Evolutionary conservation across 1,139 yeast species (phyloP), one percentile per base, ranked within the genome.

Genomic region (Suhomyces panamericanus): DNA sequence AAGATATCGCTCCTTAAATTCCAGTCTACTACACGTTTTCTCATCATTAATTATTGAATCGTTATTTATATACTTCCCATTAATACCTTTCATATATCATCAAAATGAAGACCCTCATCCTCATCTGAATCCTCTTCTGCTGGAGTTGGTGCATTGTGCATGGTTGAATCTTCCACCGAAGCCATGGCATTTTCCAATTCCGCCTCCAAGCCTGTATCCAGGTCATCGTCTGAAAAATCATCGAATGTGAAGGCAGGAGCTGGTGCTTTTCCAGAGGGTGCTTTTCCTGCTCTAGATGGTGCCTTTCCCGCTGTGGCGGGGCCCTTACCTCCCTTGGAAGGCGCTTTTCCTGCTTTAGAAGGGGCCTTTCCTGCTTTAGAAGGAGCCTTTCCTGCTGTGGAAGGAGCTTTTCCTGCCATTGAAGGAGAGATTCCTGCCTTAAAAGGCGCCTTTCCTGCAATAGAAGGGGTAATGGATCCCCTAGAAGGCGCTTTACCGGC

Each of bases 91-190:
- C 48, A 52, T 37, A 51, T 42, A 42, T 53, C 51, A 32, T 54
- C 58, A 39, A 57, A 42, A 9, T 42, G 15, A 9, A 42, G 41
- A 14, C 48, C 55, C 26, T 50, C 55, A 27, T 50, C 52, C 24
- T 49, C 55, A 37, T 46, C 51, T 4, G 52, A 48, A 24, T 49
- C 53, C 43, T 36, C 47, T 12, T 42, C 27, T 6, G 12, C 28
- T 12, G 29, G 31, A 14, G 16, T 29, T 20, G 6, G 26, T n/a
- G 29, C 26, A 10, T 6, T 27, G 12, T 20, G 24, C 24, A 6
- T 20, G 8, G 24, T 20, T 20, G 43, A 41, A n/a, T 33, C 34
- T 10, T 30, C 41, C 4, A 41, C 44, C 12, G 49, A 41, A 16
- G 28, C 44, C 41, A 33, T 39, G 13, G 42, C 45, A 32, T 43